Evolutionary conservation across 176 grass and related monocot species (phyloP).

Genomic region (Poa annua): DNA sequence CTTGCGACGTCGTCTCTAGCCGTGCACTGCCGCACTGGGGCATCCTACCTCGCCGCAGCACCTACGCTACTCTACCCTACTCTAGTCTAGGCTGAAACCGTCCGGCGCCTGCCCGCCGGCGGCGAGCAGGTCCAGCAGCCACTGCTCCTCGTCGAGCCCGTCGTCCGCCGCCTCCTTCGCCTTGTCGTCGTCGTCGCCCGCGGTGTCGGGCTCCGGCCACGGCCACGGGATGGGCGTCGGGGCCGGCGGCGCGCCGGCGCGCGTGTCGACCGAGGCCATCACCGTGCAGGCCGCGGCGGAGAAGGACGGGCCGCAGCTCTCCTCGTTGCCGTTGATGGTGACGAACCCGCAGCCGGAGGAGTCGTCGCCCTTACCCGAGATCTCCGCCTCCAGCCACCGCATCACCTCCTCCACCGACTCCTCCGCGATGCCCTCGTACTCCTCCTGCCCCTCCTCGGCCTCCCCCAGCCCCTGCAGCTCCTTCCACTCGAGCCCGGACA

Average conservation of each 20-base stretch:
- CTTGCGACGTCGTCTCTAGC: neutral
- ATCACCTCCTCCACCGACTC: slow-evolving; percentile 68
- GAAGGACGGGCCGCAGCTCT: slow-evolving; percentile 95
- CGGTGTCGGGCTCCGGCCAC: neutral
- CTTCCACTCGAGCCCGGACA: neutral
- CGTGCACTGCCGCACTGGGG: no score
- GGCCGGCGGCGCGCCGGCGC: slow-evolving; percentile 40
- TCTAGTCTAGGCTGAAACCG: neutral
- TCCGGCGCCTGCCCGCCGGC: slow-evolving; percentile 15
- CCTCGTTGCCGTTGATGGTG: slow-evolving; percentile 84
- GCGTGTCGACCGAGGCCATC: slow-evolving; percentile 87
- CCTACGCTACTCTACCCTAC: neutral
- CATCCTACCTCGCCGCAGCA: neutral
- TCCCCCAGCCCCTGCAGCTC: neutral
- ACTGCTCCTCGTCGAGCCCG: slow-evolving; percentile 51
- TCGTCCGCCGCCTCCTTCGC: neutral
- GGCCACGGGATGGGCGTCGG: slow-evolving; percentile 55
- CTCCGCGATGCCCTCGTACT: slow-evolving; percentile 48
- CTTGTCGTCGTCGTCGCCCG: neutral
- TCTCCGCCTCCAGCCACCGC: slow-evolving; percentile 84
- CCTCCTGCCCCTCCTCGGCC: neutral
- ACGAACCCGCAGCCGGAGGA: slow-evolving; percentile 39
- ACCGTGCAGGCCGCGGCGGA: slow-evolving; percentile 66
- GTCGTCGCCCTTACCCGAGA: slow-evolving; percentile 11
- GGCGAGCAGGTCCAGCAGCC: slow-evolving; percentile 49